Evolutionary conservation across 257 asterid genomes (phyloP).

Genomic region (Solanum megistacrolobum): DNA sequence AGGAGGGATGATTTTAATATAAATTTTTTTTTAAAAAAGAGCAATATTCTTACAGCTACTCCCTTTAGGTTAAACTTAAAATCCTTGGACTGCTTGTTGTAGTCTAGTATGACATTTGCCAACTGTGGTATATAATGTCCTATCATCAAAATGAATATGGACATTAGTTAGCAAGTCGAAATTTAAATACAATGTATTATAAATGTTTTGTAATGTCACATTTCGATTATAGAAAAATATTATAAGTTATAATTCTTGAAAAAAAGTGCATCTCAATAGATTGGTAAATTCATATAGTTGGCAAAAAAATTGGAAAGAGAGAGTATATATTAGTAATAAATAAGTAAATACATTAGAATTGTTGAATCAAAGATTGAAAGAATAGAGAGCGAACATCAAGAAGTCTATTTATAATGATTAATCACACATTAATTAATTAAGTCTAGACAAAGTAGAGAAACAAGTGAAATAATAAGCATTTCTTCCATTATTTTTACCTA

Average conservation of each 20-base stretch:
- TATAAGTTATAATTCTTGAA: no score
- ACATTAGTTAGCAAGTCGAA: background rate
- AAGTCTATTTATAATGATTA: background rate
- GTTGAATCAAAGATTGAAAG: background rate
- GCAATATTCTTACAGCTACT: conserved; percentile 15
- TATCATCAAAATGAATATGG: background rate
- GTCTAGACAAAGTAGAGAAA: background rate
- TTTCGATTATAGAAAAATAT: no score
- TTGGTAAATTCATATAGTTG: no score
- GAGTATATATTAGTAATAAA: background rate
- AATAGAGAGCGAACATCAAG: background rate
- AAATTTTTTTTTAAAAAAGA: background rate
- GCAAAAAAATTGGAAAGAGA: no score
- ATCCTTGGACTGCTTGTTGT: conserved; percentile 12
- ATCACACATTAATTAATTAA: background rate
- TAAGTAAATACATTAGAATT: background rate
- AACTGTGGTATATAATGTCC: conserved; percentile 35
- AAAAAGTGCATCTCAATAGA: no score
- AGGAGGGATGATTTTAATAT: background rate
- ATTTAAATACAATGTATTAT: background rate
- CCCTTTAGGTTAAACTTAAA: conserved; percentile 24
- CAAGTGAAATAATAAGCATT: background rate
- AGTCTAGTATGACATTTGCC: conserved; percentile 14
- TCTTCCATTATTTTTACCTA: background rate
- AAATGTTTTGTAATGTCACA: no score